Conservation (phyloP, 2,329 filamentous ascomycete species). For the Zelopaecilomyces penicillatus region DNA sequence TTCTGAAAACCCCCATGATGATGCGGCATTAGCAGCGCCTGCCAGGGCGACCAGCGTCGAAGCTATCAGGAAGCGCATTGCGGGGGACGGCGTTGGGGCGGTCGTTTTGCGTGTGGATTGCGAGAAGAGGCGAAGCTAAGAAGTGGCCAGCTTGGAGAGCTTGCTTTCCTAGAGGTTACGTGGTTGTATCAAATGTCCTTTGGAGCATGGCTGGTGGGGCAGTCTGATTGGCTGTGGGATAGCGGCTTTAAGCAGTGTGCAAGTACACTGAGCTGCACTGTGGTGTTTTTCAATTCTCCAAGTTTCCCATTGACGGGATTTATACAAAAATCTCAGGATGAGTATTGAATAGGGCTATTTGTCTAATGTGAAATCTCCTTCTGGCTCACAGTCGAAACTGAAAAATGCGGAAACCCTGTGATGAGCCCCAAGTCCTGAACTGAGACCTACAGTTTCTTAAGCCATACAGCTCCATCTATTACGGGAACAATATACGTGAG, state of each 20-base stretch:
- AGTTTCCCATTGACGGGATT: background rate
- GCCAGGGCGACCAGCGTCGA: conserved; percentile 38
- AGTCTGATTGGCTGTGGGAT: conserved; percentile 15
- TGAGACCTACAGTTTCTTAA: too few relatives aligned
- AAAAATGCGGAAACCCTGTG: too few relatives aligned
- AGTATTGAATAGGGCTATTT: too few relatives aligned
- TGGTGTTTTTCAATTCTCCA: too few relatives aligned
- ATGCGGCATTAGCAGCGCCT: conserved; percentile 42
- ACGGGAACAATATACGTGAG: too few relatives aligned
- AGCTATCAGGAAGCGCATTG: conserved; percentile 30
- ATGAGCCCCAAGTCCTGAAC: too few relatives aligned
- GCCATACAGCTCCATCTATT: too few relatives aligned
- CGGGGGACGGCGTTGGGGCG: conserved; percentile 15
- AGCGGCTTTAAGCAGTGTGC: background rate
- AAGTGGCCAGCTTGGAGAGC: conserved; percentile 25
- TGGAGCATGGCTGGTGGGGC: conserved; percentile 7
- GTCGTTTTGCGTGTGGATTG: conserved; percentile 13
- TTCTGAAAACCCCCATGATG: conserved; percentile 67
- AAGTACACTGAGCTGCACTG: too few relatives aligned
- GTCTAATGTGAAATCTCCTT: too few relatives aligned
- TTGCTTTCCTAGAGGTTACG: conserved; percentile 17
- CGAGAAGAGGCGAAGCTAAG: conserved; percentile 5
- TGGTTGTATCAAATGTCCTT: conserved; percentile 13
- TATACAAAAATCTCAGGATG: too few relatives aligned
- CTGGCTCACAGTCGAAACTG: too few relatives aligned